Evolutionary conservation across 495 filamentous ascomycete species (phyloP), one percentile per base, ranked within the genome.

Genomic region (Amniculicola lignicola): DNA sequence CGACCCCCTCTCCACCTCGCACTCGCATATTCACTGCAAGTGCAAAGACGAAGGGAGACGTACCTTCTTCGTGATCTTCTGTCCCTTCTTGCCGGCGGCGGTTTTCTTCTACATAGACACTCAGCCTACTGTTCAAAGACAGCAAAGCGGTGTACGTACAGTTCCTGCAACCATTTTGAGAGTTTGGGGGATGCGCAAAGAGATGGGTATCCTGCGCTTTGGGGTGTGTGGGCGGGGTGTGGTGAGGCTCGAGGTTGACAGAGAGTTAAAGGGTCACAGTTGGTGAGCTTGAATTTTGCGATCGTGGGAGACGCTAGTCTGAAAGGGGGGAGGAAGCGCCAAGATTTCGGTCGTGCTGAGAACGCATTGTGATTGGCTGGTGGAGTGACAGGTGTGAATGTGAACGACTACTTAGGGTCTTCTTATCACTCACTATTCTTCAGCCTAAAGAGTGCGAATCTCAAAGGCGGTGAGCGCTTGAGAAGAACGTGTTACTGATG

Each of bases 101-200:
- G 45, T 54, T 31, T 63, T 41, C 80, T 85, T 85, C 85, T 88
- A 59, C 58, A 73, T 69, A 64, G 75, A 74, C 74, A 79, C 75
- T 93, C 88, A 94, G 89, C 90, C 91, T 95, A 94, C 89, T 95
- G 90, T 80, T 88, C 87, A 81, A 55, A 51, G 60, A 86, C 89
- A 94, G 90, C 89, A 94, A 94, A 94, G 90, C 89, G 75, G 72
- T 82, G 77, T 78, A 93, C 89, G 79, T 95, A 95, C 90, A 77
- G 80, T 72, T 70, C 71, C 73, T 59, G 75, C 74, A 74, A 76
- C 79, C 83, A 86, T 87, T 79, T 56, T 69, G 69, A 60, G 54
- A 49, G 40, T 51, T 15, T 40, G 39, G 57, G n/a, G n/a, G n/a
- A n/a, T n/a, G 60, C 83, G 83, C 83, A 86, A 87, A 86, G 83